phyloP scores from a whole-genome alignment of 768 basidiomycete species.

The Naganishia onofrii region DNA sequence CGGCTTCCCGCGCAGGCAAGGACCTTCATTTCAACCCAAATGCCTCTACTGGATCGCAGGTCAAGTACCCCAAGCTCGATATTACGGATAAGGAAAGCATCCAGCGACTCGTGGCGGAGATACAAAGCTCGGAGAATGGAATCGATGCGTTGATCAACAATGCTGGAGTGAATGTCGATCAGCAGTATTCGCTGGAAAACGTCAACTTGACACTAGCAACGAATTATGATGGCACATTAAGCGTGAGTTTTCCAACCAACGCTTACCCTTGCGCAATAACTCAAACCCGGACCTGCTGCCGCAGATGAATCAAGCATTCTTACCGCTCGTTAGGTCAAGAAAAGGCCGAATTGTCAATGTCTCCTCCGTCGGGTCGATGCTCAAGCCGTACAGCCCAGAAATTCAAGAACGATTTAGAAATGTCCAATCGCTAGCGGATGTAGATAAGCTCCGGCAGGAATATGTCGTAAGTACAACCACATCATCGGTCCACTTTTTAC shows the following conservation, averaged over 20 bases:
- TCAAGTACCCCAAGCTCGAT: slow-evolving; percentile 26
- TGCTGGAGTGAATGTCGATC: slow-evolving; percentile 29
- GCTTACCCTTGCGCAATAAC: neutral
- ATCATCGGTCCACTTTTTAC: too few relatives aligned
- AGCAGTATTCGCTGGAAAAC: slow-evolving; percentile 22
- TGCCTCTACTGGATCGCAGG: neutral
- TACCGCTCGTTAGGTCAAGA: slow-evolving; percentile 11
- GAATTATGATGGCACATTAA: slow-evolving; percentile 22
- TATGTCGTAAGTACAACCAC: slow-evolving; percentile 29
- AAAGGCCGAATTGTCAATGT: slow-evolving; percentile 31
- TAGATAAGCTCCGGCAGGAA: slow-evolving; percentile 6
- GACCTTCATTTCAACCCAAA: slow-evolving; percentile 15
- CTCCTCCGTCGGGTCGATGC: slow-evolving; percentile 21
- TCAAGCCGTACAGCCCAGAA: slow-evolving; percentile 24
- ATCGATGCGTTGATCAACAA: slow-evolving; percentile 32
- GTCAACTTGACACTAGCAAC: slow-evolving; percentile 25
- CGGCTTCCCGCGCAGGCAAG: slow-evolving; percentile 24
- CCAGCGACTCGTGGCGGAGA: slow-evolving; percentile 9
- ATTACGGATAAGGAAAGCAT: slow-evolving; percentile 20
- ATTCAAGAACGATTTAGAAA: slow-evolving; percentile 23
- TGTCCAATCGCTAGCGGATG: slow-evolving; percentile 15
- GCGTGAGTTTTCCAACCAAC: neutral
- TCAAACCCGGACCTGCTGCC: neutral
- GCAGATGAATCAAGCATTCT: slow-evolving; percentile 27
- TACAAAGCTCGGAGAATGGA: slow-evolving; percentile 14